Evolutionary conservation across 768 basidiomycete genomes (phyloP), one percentile per base, ranked within the genome.

Genomic region (Russula brevipes): DNA sequence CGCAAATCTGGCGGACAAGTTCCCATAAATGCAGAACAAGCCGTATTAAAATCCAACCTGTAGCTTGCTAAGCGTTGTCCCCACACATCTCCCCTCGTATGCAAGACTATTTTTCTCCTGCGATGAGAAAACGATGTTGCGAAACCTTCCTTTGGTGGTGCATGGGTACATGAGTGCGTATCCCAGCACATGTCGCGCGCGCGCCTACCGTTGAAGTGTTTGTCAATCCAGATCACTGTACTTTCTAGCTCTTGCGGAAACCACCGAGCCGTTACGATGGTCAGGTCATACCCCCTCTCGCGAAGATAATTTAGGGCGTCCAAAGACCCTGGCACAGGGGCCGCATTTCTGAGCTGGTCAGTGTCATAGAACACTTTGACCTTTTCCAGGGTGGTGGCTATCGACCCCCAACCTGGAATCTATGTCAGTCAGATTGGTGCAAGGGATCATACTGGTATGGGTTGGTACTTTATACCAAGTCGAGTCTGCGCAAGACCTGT

Each of bases 361-460:
- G 57, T 59, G 49, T 52, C 56, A 30, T 68, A 66, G 52, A 68
- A 63, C 10, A 57, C 58, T 17, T 57, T 50, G 57, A 63, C 50
- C 44, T 68, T 68, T 24, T 44, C 50, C 49, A 38, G 19, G 10
- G 65, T 68, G 9, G 56, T 42, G 30, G 63, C 39, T 36, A 64
- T 59, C 5, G 63, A 58, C 14, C 66, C 66, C 66, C 66, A 67
- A 5, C 66, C 66, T 54, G 66, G 66, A 44, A 60, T 66, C 61
- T 63, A 31, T 51, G 19, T 44, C 53, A 41, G 42, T 55, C n/a
- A 44, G 49, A 45, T 59, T 11, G 42, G 45, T 44, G 16, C 16
- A 52, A 59, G 1, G 35, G 2, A 33, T 39, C 35, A 54, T 42
- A 35, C 8, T 36, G 17, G 9, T 31, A 54, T 38, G 7, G 24